Evolutionary conservation across 2,329 filamentous ascomycete genomes (phyloP).

Genomic region (Aureobasidium sp.): DNA sequence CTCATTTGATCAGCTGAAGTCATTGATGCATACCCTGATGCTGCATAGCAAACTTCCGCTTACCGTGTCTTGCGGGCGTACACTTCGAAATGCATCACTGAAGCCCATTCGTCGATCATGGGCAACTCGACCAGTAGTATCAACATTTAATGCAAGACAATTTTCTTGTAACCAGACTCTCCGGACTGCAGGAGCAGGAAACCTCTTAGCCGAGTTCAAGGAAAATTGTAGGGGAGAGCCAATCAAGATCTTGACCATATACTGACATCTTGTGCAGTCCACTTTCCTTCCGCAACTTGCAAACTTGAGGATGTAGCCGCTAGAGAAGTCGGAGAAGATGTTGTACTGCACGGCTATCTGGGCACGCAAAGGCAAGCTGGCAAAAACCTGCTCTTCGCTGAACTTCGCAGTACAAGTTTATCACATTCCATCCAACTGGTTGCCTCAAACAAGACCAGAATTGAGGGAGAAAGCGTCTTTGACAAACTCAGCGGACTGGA

Average conservation of each 20-base stretch:
- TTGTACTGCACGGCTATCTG: constrained; percentile 63
- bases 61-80: constrained; percentile 1
- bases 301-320: constrained; percentile 23
- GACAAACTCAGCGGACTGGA: constrained; percentile 36
- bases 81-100: not conserved
- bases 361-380: constrained; percentile 59
- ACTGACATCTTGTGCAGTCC: constrained; percentile 27
- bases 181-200: not conserved
- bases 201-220: constrained; percentile 23
- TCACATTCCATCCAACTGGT: constrained; percentile 27
- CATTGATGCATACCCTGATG: constrained; percentile 19
- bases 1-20: not conserved
- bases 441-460: constrained; percentile 19
- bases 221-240: constrained; percentile 14
- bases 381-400: constrained; percentile 62
- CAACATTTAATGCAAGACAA: not conserved
- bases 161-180: not conserved
- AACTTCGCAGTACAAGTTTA: constrained; percentile 41
- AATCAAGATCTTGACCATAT: not conserved
- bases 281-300: constrained; percentile 40
- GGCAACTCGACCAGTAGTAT: not conserved
- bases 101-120: not conserved
- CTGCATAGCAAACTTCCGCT: constrained; percentile 12
- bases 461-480: constrained; percentile 7
- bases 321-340: constrained; percentile 25